Evolutionary conservation across 2,329 filamentous ascomycete species (phyloP).

Genomic region (Diaporthe humulicola): DNA sequence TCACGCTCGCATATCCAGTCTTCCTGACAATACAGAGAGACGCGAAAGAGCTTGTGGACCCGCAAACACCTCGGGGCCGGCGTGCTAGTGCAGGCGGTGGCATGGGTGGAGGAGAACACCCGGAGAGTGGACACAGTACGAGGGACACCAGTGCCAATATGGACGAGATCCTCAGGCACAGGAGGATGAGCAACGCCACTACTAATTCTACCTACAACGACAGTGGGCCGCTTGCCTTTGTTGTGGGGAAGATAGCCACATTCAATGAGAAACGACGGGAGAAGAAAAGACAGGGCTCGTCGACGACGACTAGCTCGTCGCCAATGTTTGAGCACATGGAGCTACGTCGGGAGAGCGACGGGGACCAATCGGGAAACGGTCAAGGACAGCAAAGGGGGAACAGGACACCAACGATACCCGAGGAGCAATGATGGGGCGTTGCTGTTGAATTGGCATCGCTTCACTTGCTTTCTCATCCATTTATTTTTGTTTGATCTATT

Average conservation of each 20-base stretch:
- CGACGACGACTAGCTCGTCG: constrained; percentile 22
- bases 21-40: constrained; percentile 62
- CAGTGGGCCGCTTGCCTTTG: not conserved
- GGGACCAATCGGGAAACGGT: not conserved
- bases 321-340: constrained; percentile 34
- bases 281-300: constrained; percentile 3
- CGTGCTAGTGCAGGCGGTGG: constrained; percentile 12
- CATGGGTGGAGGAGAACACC: constrained; percentile 14
- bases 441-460: not conserved
- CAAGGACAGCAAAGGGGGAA: constrained; percentile 2
- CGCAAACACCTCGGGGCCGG: not conserved
- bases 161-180: constrained; percentile 23
- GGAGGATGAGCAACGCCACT: constrained; percentile 20
- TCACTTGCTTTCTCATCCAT: constrained; percentile 24
- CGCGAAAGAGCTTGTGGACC: constrained; percentile 57
- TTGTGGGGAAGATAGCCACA: constrained; percentile 24
- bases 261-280: constrained; percentile 28
- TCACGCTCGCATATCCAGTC: constrained; percentile 62
- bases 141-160: constrained; percentile 21
- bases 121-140: constrained; percentile 5
- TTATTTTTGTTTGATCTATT: not conserved
- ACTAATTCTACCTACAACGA: not conserved
- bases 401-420: constrained; percentile 37
- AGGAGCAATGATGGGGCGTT: constrained; percentile 16
- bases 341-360: constrained; percentile 22